Evolutionary conservation across 2,329 filamentous ascomycete genomes (phyloP).

Genomic region (Aureobasidium sp.): DNA sequence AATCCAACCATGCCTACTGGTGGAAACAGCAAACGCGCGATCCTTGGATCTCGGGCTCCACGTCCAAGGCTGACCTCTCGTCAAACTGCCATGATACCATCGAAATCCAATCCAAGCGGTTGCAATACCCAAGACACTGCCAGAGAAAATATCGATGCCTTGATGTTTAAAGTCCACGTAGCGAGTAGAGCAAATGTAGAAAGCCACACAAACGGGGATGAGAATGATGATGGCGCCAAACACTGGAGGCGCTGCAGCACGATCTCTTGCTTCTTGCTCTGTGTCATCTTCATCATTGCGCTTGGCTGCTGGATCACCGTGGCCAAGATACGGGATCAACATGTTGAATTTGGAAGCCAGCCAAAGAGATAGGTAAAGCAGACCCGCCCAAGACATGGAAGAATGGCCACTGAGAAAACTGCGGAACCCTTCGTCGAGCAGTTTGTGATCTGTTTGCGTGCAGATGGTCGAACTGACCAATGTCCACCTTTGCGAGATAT

Average conservation of each 20-base stretch:
- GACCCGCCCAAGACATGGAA: conserved; percentile 66
- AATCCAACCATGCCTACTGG: conserved; percentile 8
- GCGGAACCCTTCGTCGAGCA: conserved; percentile 74
- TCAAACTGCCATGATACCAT: conserved; percentile 77
- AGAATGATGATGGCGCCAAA: conserved; percentile 67
- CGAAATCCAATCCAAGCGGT: conserved; percentile 70
- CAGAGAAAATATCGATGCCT: conserved; percentile 85
- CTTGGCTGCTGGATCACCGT: conserved; percentile 13
- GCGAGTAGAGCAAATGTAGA: conserved; percentile 77
- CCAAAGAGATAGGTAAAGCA: conserved; percentile 82
- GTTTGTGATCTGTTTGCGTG: conserved; percentile 52
- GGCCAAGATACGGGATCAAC: conserved; percentile 59
- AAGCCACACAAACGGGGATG: conserved; percentile 64
- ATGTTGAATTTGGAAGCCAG: conserved; percentile 76
- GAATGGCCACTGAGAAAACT: conserved; percentile 76
- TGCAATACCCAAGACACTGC: conserved; percentile 68
- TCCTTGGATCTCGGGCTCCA: conserved; percentile 72
- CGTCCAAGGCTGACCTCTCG: conserved; percentile 75
- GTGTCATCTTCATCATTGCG: not conserved
- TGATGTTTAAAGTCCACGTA: conserved; percentile 87
- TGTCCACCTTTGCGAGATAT: conserved; percentile 51
- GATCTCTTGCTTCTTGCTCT: conserved; percentile 12
- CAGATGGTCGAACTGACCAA: conserved; percentile 76
- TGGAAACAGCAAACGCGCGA: conserved; percentile 52
- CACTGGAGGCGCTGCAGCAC: conserved; percentile 65